These are phyloP conservation scores for Rhizophagus clarus DNA, from an alignment of 192 early-diverging fungal species.

Conservation along the genomic window DNA sequence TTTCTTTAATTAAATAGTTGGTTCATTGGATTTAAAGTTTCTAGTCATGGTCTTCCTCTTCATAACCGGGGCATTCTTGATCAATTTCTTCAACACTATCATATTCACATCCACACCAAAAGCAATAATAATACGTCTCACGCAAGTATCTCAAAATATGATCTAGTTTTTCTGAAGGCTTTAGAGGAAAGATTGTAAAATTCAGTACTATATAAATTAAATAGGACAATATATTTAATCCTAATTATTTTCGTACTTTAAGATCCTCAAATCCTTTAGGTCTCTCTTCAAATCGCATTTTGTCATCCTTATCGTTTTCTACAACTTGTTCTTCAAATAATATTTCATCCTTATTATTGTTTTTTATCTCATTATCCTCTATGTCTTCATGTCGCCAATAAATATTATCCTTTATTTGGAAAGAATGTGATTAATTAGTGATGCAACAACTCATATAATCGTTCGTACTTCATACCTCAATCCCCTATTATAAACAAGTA, in stretches of 20 bases:
- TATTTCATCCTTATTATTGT: conserved; percentile 20
- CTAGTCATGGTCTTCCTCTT: conserved; percentile 55
- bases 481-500: not conserved
- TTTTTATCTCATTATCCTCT: not conserved
- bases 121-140: conserved; percentile 56
- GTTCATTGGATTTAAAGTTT: not conserved
- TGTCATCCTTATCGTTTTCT: conserved; percentile 32
- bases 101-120: conserved; percentile 64
- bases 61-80: conserved; percentile 55
- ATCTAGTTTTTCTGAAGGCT: conserved; percentile 49
- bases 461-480: not conserved
- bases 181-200: not conserved
- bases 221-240: not conserved
- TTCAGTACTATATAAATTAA: not conserved
- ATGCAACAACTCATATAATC: not conserved
- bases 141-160: conserved; percentile 51
- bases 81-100: conserved; percentile 49
- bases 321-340: conserved; percentile 30
- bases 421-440: not conserved
- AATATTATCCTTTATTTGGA: conserved; percentile 9
- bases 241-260: not conserved
- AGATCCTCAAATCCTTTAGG: not conserved
- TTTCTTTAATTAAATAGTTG: no score
- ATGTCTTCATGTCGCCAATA: conserved; percentile 13
- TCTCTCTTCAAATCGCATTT: not conserved